Conservation (phyloP, 73 alveolate species). For the Tetrahymena malaccensis region DNA sequence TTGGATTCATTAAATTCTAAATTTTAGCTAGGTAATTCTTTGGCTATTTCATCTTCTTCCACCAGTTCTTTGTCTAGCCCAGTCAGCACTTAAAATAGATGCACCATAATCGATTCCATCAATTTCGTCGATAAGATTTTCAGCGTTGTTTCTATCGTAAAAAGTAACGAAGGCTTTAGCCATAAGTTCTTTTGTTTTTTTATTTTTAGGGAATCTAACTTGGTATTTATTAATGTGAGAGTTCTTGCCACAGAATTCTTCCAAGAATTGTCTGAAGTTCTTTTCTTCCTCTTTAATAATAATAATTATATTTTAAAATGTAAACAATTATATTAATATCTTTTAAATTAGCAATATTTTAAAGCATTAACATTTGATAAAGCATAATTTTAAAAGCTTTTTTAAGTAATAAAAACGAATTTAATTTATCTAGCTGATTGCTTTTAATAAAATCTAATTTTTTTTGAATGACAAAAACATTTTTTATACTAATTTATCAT, state of each 20-base stretch:
- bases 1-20: background rate
- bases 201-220: background rate
- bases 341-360: background rate
- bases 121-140: background rate
- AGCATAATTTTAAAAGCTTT: too few relatives aligned
- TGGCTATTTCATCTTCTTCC: background rate
- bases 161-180: background rate
- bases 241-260: background rate
- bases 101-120: background rate
- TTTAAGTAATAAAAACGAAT: too few relatives aligned
- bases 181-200: background rate
- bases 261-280: background rate
- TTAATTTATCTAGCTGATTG: too few relatives aligned
- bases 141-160: background rate
- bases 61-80: background rate
- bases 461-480: too few relatives aligned
- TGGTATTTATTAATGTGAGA: background rate
- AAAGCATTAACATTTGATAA: too few relatives aligned
- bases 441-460: too few relatives aligned
- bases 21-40: background rate
- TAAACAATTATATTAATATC: background rate
- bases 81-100: background rate
- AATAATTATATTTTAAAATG: background rate
- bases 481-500: too few relatives aligned
- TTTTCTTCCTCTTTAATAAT: background rate